Evolutionary conservation across 73 alveolate species (phyloP).

Genomic region (Durusdinium trenchii): DNA sequence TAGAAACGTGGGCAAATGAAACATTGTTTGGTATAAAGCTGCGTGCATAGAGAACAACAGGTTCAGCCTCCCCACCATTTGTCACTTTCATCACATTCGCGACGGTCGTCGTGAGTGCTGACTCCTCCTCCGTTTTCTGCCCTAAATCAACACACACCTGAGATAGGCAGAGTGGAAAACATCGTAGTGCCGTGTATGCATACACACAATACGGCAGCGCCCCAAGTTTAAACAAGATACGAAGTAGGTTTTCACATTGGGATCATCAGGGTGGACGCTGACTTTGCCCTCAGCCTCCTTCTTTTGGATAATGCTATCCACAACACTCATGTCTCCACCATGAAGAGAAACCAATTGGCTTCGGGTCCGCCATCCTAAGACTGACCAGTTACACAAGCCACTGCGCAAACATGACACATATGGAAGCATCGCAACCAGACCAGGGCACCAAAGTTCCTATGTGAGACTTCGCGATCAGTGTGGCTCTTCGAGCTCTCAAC

Average conservation of each 20-base stretch:
- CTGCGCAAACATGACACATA: background rate
- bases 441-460: too few relatives aligned
- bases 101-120: background rate
- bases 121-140: background rate
- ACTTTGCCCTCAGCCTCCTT: background rate
- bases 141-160: background rate
- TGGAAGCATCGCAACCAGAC: too few relatives aligned
- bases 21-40: too few relatives aligned
- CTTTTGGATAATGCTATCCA: background rate
- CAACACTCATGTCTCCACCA: background rate
- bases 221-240: background rate
- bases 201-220: background rate
- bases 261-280: background rate
- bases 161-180: background rate
- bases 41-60: too few relatives aligned
- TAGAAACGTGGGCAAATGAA: too few relatives aligned
- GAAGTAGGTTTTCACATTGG: background rate
- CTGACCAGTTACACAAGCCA: background rate
- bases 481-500: slow-evolving; percentile 35
- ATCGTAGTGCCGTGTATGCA: background rate
- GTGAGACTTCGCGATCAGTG: too few relatives aligned
- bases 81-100: background rate
- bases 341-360: background rate
- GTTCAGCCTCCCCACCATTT: background rate
- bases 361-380: slow-evolving; percentile 9